A percentile compares a stretch with the other conserved stretches of the same genome.
Conservation (phyloP, 495 filamentous ascomycete genomes). For the Neurospora discreta region DNA sequence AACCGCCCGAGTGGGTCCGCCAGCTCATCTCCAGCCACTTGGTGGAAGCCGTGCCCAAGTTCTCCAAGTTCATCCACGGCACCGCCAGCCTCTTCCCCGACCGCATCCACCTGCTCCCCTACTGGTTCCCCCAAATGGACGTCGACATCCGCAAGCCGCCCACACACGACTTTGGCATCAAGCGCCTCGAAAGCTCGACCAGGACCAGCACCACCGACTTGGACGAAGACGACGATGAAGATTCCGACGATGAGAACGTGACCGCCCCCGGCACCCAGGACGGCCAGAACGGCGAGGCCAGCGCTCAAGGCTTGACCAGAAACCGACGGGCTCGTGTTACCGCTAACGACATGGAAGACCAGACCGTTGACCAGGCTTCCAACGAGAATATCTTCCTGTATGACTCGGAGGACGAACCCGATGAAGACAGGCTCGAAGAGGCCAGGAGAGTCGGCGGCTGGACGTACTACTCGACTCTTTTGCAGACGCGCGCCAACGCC, state of each 20-base stretch:
- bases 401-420: conserved; percentile 77
- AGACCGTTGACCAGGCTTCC: conserved; percentile 34
- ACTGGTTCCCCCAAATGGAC: conserved; percentile 98
- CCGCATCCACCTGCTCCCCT: conserved; percentile 83
- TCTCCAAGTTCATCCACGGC: conserved; percentile 98
- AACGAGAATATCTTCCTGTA: conserved; percentile 75
- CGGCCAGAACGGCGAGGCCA: conserved; percentile 24
- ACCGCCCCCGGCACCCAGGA: not conserved
- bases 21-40: conserved; percentile 86
- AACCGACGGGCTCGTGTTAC: conserved; percentile 28
- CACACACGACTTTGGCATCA: conserved; percentile 78
- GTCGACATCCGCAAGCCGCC: conserved; percentile 91
- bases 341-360: conserved; percentile 35
- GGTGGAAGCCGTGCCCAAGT: conserved; percentile 96
- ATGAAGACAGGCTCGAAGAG: conserved; percentile 60
- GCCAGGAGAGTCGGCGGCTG: conserved; percentile 61
- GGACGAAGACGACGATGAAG: conserved; percentile 48
- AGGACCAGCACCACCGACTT: conserved; percentile 70
- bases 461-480: conserved; percentile 50
- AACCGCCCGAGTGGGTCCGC: conserved; percentile 91
- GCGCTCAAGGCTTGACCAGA: conserved; percentile 22
- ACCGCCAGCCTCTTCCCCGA: conserved; percentile 76
- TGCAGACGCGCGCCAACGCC: conserved; percentile 21
- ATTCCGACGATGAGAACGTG: conserved; percentile 40
- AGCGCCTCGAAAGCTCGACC: conserved; percentile 60